Evolutionary conservation across 495 filamentous ascomycete genomes (phyloP), one percentile per base, ranked within the genome.

Genomic region (Hyaloscypha finlandica): DNA sequence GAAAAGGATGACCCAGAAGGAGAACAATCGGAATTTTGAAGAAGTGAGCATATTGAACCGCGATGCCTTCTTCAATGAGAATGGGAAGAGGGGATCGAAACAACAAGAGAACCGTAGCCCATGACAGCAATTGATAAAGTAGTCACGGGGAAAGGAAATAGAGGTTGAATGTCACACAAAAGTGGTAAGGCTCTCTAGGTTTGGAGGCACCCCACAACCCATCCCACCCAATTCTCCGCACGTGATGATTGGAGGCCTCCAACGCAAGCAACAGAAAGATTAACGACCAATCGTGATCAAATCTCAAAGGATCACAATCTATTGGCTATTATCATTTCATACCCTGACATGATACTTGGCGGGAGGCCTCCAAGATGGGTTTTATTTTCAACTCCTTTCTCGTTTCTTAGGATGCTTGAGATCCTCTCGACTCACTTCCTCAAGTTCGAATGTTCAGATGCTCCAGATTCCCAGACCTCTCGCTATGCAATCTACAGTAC

Each of bases 401-500:
- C 42, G 3, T 12, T 37, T 37, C 35, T 12, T 1, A 37, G 35
- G 35, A 6, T 37, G 3, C 8, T 8, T 37, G 35, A 6, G 12
- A 6, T 37, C 8, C 35, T 37, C 12, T 25, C 25, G 25, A 37
- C 35, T 37, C 35, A 48, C 9, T 48, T 19, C 4, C 42, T 48
- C 42, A 48, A 48, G 42, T 19, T 25, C 11, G 1, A 48, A 0
- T 11, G 16, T 37, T 16, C 16, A 48, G 16, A 48, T 48, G 16
- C 16, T 48, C 42, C 42, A 3, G 16, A 16, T 48, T 11, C 42
- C 42, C 42, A 48, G 16, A 37, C 42, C 53, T 31, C 19, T 56
- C 53, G 53, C 53, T 56, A 56, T 56, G 53, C 53, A 56, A 56
- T 56, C 53, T 31, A 56, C 2, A 29, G 16, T 56, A 56, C 53